Evolutionary conservation across 176 grass and related monocot species (phyloP).

Genomic region (Carex kokanica): DNA sequence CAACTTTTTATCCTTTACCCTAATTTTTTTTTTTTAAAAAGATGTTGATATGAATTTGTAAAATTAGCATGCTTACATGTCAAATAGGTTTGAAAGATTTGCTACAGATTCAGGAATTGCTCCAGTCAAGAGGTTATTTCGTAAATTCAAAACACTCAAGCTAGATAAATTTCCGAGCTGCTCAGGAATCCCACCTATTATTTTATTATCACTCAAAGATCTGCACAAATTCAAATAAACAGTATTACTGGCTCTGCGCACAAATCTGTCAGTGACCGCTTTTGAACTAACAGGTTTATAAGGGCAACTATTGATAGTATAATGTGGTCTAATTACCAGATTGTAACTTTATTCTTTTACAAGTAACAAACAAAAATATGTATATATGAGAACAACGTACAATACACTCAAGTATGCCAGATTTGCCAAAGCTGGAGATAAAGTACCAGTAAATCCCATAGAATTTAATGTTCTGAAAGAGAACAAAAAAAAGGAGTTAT

Average conservation of each 20-base stretch:
- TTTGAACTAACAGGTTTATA: not conserved
- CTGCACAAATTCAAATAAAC: constrained; percentile 33
- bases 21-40: not conserved
- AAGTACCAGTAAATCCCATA: constrained; percentile 44
- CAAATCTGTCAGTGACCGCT: not conserved
- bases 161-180: constrained; percentile 34
- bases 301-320: not conserved
- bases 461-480: constrained; percentile 37
- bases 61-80: constrained; percentile 35
- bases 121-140: constrained; percentile 37
- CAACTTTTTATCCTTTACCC: not conserved
- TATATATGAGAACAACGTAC: constrained; percentile 25
- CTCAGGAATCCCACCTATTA: constrained; percentile 34
- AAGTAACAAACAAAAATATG: not conserved
- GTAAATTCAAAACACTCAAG: constrained; percentile 21
- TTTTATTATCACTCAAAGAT: constrained; percentile 17
- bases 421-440: constrained; percentile 44
- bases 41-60: not conserved
- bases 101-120: constrained; percentile 36
- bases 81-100: constrained; percentile 26
- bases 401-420: constrained; percentile 27
- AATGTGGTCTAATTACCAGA: not conserved
- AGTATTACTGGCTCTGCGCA: not conserved
- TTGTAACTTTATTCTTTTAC: not conserved
- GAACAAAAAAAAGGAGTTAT: not conserved